phyloP scores from a whole-genome alignment of 2,329 filamentous ascomycete species.

The Calonectria pauciramosa region DNA sequence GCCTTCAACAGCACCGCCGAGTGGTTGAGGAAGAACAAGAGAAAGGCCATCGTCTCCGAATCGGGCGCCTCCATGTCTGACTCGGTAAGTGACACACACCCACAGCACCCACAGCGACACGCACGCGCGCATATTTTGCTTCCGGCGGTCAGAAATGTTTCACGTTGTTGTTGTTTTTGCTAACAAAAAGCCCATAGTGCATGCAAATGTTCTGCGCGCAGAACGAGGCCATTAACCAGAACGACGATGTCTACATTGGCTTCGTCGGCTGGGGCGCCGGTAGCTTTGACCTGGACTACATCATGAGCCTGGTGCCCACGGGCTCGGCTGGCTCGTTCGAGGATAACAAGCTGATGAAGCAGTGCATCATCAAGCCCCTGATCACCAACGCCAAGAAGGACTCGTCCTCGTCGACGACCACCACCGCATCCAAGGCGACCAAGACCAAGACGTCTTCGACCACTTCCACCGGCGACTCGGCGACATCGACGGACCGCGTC shows the following conservation, averaged over 20 bases:
- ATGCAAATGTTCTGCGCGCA: slow-evolving; percentile 60
- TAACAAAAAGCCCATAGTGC: slow-evolving; percentile 49
- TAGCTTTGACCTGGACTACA: slow-evolving; percentile 57
- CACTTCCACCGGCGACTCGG: not conserved
- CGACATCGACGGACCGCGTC: slow-evolving; percentile 24
- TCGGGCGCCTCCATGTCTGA: slow-evolving; percentile 62
- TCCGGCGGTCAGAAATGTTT: not conserved
- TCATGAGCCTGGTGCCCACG: slow-evolving; percentile 58
- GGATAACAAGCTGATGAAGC: slow-evolving; percentile 58
- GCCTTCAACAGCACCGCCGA: slow-evolving; percentile 62
- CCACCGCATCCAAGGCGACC: slow-evolving; percentile 3
- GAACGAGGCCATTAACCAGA: slow-evolving; percentile 60
- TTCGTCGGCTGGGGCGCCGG: slow-evolving; percentile 63
- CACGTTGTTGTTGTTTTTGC: not conserved
- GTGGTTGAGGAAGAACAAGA: slow-evolving; percentile 61
- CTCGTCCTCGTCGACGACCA: not conserved
- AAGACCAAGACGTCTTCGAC: not conserved
- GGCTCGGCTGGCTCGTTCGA: slow-evolving; percentile 41
- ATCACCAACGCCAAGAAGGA: slow-evolving; percentile 31
- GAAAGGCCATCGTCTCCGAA: slow-evolving; percentile 66
- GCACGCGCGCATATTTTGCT: not conserved
- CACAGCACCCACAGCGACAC: too few relatives aligned
- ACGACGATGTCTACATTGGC: slow-evolving; percentile 62
- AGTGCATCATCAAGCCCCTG: slow-evolving; percentile 58
- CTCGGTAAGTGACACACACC: slow-evolving; percentile 52